Evolutionary conservation across 441 rosid species (phyloP).

Genomic region (Bocquillonia castaneifolia): DNA sequence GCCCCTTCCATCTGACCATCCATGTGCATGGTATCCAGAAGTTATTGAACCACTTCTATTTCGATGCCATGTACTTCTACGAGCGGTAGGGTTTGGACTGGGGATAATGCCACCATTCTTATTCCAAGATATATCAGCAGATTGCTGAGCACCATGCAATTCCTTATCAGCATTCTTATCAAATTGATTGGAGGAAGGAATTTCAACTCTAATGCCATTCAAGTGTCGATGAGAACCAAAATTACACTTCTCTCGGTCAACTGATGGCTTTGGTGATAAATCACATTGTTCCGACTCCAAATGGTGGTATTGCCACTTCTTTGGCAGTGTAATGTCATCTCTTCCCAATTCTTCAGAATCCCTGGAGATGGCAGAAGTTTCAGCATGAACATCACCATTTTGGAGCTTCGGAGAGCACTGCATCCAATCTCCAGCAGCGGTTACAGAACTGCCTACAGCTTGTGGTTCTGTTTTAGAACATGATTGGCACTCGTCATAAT

Average conservation of each 20-base stretch:
- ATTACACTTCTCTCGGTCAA: conserved; percentile 31
- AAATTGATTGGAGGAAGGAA: conserved; percentile 44
- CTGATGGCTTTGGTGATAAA: conserved; percentile 26
- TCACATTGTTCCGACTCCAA: conserved; percentile 32
- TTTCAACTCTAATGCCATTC: conserved; percentile 51
- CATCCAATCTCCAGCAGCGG: conserved; percentile 16
- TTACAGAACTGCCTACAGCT: conserved; percentile 22
- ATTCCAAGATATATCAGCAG: conserved; percentile 49
- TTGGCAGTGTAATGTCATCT: conserved; percentile 25
- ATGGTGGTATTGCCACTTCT: conserved; percentile 28
- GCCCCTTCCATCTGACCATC: conserved; percentile 72
- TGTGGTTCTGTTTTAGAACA: conserved; percentile 27
- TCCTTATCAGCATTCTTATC: conserved; percentile 37
- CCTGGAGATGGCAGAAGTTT: conserved; percentile 26
- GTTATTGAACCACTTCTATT: conserved; percentile 48
- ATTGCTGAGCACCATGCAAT: conserved; percentile 31
- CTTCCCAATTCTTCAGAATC: conserved; percentile 33
- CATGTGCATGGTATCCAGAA: conserved; percentile 45
- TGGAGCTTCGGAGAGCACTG: conserved; percentile 18
- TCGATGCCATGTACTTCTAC: conserved; percentile 74
- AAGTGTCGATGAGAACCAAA: conserved; percentile 29
- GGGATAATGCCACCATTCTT: conserved; percentile 52
- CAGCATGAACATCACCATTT: conserved; percentile 28
- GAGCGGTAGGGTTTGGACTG: conserved; percentile 84
- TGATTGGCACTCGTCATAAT: conserved; percentile 24